Evolutionary conservation across 2,329 filamentous ascomycete genomes (phyloP), one percentile per base, ranked within the genome.

Genomic region (Penicillium sp.): DNA sequence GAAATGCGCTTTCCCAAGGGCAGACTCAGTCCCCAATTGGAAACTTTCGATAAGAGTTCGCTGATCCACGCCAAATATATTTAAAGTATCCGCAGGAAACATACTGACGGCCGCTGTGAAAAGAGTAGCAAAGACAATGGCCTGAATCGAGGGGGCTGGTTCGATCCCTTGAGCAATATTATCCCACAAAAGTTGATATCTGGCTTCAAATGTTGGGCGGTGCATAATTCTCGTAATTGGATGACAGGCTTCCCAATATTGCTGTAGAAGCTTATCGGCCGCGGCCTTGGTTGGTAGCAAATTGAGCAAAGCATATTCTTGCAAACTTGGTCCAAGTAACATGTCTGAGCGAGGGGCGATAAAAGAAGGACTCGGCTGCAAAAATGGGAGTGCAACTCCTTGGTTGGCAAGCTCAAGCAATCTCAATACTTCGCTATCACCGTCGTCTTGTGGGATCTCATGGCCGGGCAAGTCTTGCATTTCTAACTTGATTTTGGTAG

Each of bases 101-200:
- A 90, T 80, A 62, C 86, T 89, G 47, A 89, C 80, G 4, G 84
- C 81, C 0, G 85, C 87, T 42, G 85, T 86, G 62, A 92, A 86
- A 72, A 90, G 79, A 7, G 83, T 82, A 0, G 86, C 83, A 65
- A 90, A 88, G 0, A 91, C 77, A 23, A 90, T 74, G 1, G 87
- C 85, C 68, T 90, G 87, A 12, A 84, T 77, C 3, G 87, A 86
- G 20, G 79, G 73, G 2, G 82, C 75, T 7, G 87, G 87, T 68
- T 90, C 85, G 42, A 81, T 78, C 3, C 83, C 82, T 8, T 77
- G 73, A 9, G 74, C 72, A 33, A 89, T 78, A 45, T 84, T 79
- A 3, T 80, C 78, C 85, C 87, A 90, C 64, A 91, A 90, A 1
- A 73, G 69, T 2, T 78, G 70, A 64, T 90, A 91, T 46, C 85